Percentiles rank a stretch among this genome's conserved stretches.
These are phyloP conservation scores for Bolboschoenoplectus hybrid DNA, from an alignment of 202 grass and related monocot species.

Conservation along the genomic window DNA sequence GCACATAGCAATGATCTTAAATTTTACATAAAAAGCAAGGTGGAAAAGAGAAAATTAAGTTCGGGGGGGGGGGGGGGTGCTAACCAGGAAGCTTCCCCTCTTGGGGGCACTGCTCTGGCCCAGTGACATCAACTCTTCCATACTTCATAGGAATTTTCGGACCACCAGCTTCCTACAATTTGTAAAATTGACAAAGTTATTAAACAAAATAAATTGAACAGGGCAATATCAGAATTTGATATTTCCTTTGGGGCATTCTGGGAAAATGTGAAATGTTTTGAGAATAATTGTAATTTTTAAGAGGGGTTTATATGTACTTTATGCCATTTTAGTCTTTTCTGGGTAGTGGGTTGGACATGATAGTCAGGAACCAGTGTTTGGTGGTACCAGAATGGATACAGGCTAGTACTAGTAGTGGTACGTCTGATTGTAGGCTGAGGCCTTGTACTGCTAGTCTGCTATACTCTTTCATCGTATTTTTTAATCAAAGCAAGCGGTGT, in stretches of 20 bases:
- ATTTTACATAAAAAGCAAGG: constrained; percentile 15
- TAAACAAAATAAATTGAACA: not conserved
- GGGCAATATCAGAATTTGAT: not conserved
- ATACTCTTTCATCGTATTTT: not conserved
- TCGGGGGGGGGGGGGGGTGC: not conserved
- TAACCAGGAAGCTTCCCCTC: constrained; percentile 97
- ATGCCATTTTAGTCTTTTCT: not conserved
- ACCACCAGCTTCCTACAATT: constrained; percentile 77
- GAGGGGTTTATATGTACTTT: not conserved
- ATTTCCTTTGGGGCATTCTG: constrained; percentile 4
- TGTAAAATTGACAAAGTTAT: constrained; percentile 33
- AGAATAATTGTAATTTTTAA: constrained; percentile 10
- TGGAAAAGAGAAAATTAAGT: not conserved
- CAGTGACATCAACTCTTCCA: constrained; percentile 80
- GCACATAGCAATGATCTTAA: not conserved
- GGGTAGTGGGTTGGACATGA: not conserved
- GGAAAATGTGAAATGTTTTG: not conserved
- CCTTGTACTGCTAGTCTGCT: not conserved
- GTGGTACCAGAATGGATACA: not conserved
- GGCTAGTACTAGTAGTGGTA: not conserved
- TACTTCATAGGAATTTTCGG: constrained; percentile 94
- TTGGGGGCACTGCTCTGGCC: constrained; percentile 86
- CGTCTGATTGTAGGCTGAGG: not conserved
- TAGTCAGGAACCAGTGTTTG: not conserved
- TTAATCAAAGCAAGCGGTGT: not conserved